phyloP scores from a whole-genome alignment of 176 grass and related monocot genomes.

The Phoenix dactylifera region DNA sequence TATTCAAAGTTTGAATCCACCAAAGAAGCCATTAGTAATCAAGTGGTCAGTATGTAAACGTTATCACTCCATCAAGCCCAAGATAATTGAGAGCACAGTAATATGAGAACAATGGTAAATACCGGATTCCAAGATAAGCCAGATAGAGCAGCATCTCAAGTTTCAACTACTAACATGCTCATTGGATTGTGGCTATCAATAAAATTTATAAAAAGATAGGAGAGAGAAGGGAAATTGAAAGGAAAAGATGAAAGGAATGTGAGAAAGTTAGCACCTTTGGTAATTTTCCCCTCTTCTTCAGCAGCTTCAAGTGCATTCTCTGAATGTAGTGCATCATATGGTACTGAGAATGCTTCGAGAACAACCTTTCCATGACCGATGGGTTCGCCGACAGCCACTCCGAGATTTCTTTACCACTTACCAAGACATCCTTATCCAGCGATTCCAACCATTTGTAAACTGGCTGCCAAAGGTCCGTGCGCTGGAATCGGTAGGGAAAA shows the following conservation, averaged over 20 bases:
- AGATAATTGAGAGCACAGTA: too few species aligned
- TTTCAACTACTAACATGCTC: too few species aligned
- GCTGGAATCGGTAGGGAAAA: constrained; percentile 86
- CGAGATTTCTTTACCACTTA: constrained; percentile 68
- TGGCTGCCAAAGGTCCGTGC: constrained; percentile 90
- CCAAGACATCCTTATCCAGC: constrained; percentile 57
- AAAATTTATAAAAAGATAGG: not conserved
- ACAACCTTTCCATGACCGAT: constrained; percentile 48
- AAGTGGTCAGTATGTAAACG: too few species aligned
- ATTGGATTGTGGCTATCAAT: too few species aligned
- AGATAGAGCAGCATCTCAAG: too few species aligned
- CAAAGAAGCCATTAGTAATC: too few species aligned
- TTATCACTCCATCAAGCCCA: too few species aligned
- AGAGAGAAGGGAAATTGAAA: not conserved
- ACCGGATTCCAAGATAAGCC: too few species aligned
- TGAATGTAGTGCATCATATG: constrained; percentile 96
- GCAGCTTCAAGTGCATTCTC: constrained; percentile 92
- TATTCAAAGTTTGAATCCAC: too few species aligned
- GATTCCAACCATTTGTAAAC: constrained; percentile 87
- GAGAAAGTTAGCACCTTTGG: constrained; percentile 58
- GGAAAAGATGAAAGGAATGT: constrained; percentile 2
- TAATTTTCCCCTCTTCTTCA: constrained; percentile 91
- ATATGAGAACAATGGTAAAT: too few species aligned
- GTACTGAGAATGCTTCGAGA: constrained; percentile 90
- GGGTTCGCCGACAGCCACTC: constrained; percentile 75